These are phyloP conservation scores for Cenchrus fungigraminus DNA, from an alignment of 176 grass and related monocot genomes.

Conservation along the genomic window DNA sequence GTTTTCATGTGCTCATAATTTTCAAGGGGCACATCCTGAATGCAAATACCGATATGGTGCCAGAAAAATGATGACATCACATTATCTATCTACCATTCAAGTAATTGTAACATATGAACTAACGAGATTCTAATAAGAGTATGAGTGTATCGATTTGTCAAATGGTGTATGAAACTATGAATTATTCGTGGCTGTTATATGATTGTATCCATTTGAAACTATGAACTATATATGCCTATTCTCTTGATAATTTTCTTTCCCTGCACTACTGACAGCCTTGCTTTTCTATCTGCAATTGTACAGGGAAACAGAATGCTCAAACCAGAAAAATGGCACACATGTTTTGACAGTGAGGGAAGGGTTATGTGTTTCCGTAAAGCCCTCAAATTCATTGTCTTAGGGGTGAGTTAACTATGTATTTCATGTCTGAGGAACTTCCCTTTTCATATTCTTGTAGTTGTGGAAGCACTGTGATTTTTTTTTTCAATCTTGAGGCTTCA, in stretches of 20 bases:
- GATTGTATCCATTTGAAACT: neutral
- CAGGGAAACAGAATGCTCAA: constrained; percentile 91
- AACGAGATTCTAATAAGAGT: neutral
- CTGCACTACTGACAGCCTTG: neutral
- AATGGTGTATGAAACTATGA: constrained; percentile 16
- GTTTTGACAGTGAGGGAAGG: constrained; percentile 78
- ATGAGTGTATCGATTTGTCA: neutral
- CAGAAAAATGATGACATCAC: neutral
- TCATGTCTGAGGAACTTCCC: neutral
- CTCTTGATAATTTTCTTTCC: neutral
- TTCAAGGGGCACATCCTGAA: constrained; percentile 9
- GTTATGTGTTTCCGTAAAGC: constrained; percentile 80
- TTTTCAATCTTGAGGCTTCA: constrained; percentile 3
- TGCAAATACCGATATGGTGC: neutral
- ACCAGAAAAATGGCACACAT: constrained; percentile 86
- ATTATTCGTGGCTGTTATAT: neutral
- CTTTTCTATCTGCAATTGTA: constrained; percentile 12
- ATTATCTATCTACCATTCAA: neutral
- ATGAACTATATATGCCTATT: neutral
- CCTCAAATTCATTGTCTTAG: constrained; percentile 90
- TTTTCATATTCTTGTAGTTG: constrained; percentile 25
- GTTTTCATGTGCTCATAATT: neutral
- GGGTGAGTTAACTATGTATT: constrained; percentile 63
- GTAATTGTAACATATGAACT: neutral
- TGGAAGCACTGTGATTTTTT: no score